phyloP scores from a whole-genome alignment of 1,139 yeast genomes.

The Saccharomyces hybrid region DNA sequence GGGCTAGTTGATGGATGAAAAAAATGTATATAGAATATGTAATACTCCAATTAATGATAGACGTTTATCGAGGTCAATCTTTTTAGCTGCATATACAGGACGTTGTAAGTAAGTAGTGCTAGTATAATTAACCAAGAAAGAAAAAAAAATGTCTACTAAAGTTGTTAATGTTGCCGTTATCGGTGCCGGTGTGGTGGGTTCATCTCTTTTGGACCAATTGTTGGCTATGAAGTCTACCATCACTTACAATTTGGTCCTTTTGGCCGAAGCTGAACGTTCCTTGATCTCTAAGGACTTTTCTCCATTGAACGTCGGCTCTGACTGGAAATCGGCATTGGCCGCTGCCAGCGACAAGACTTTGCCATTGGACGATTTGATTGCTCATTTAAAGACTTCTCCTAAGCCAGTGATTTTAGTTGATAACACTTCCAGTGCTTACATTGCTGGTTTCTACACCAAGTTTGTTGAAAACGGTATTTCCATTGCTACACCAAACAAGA shows the following conservation, averaged over 20 bases:
- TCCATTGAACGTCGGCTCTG: conserved; percentile 52
- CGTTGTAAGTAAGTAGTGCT: background rate
- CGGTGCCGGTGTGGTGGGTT: conserved; percentile 85
- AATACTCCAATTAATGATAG: background rate
- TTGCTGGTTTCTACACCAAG: conserved; percentile 71
- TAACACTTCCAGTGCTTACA: conserved; percentile 76
- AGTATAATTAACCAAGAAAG: background rate
- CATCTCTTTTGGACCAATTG: conserved; percentile 77
- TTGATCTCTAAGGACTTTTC: conserved; percentile 59
- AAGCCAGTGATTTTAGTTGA: conserved; percentile 81
- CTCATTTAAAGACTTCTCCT: conserved; percentile 56
- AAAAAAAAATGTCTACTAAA: conserved; percentile 19
- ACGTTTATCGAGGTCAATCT: background rate
- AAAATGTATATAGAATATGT: background rate
- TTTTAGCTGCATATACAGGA: background rate
- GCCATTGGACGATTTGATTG: conserved; percentile 49
- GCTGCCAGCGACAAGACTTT: conserved; percentile 49
- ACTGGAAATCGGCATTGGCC: conserved; percentile 45
- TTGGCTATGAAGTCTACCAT: conserved; percentile 40
- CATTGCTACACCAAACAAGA: conserved; percentile 95
- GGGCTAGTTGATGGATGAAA: background rate
- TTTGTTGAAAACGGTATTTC: conserved; percentile 76
- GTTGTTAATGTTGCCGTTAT: conserved; percentile 44
- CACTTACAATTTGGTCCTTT: conserved; percentile 66
- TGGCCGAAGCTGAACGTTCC: conserved; percentile 70